Base-by-base conservation (phyloP, 257 asterid species). In the Solanum boliviense region DNA sequence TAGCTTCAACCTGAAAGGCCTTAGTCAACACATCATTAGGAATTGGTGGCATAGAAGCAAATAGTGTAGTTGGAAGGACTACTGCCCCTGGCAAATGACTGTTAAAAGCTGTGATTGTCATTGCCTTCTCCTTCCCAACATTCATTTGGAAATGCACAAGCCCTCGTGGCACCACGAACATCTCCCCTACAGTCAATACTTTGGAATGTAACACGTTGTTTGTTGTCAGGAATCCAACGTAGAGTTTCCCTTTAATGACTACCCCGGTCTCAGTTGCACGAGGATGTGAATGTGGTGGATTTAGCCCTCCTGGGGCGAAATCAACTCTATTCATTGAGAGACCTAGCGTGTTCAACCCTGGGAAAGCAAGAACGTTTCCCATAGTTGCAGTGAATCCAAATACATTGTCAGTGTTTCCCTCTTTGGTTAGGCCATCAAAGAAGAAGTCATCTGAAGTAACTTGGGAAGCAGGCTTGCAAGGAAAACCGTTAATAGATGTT, bases 261-360 rank as follows among this genome's bases (percentile, higher is more conserved):
- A 95, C n/a, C 4, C 94, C 94, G 0, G 91, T 58, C 36, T 95
- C 95, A 0, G 94, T 31, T 6, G 96, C 95, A 3, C 96, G 91
- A 5, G 96, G 96, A 62, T 95, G 98, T 18, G 88, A 82, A 70
- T 95, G 98, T 1, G 94, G 95, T 4, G 94, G 95, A 25, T 91
- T 93, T 0, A 93, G 31, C 9, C 95, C 95, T 0, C 94, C 96
- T 0, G 91, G 92, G 1, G 87, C 91, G 3, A 90, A 46, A 29
- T 92, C 93, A 4, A 93, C 94, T 8, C 94, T 89, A 87, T 93
- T 94, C 94, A 93, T 93, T 3, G 97, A 90, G 46, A 94, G 68
- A 20, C 97, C 98, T 3, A 91, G 89, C 3, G 95, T 93, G 91
- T 95, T 95, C 1, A 94, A 87, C 3, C 92, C 98, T 0, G 96